phyloP scores from a whole-genome alignment of 345 rosid species.

The Lepidium africanum region DNA sequence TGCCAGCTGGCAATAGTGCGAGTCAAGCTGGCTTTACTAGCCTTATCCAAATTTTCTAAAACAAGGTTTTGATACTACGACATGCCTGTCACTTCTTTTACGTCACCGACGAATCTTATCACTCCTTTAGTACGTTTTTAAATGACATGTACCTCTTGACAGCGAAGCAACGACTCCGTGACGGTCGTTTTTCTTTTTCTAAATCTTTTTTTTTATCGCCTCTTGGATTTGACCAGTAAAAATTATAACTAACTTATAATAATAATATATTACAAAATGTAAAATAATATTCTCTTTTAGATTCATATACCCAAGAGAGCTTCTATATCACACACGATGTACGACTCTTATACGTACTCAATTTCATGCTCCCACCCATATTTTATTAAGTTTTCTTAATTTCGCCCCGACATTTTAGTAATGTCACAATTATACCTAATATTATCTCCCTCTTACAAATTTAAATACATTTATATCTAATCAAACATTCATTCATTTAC shows the following conservation, averaged over 20 bases:
- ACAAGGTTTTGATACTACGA: background rate
- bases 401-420: background rate
- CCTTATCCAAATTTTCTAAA: slow-evolving; percentile 30
- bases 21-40: slow-evolving; percentile 22
- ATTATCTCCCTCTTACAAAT: background rate
- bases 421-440: background rate
- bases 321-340: slow-evolving; percentile 20
- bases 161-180: slow-evolving; percentile 23
- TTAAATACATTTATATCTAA: background rate
- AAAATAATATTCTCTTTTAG: slow-evolving; percentile 20
- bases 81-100: slow-evolving; percentile 1
- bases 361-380: background rate
- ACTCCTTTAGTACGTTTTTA: slow-evolving; percentile 3
- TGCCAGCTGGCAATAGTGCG: slow-evolving; percentile 31
- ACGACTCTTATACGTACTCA: slow-evolving; percentile 12
- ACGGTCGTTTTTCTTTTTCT: background rate
- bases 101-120: slow-evolving; percentile 13
- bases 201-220: background rate
- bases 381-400: background rate
- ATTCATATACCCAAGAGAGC: slow-evolving; percentile 16
- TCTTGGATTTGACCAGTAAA: slow-evolving; percentile 21
- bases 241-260: background rate
- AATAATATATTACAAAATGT: background rate
- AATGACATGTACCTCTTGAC: slow-evolving; percentile 8
- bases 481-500: too few species aligned